These are phyloP conservation scores for Hibiscus mutabilis DNA, from an alignment of 345 rosid species.

Conservation along the genomic window DNA sequence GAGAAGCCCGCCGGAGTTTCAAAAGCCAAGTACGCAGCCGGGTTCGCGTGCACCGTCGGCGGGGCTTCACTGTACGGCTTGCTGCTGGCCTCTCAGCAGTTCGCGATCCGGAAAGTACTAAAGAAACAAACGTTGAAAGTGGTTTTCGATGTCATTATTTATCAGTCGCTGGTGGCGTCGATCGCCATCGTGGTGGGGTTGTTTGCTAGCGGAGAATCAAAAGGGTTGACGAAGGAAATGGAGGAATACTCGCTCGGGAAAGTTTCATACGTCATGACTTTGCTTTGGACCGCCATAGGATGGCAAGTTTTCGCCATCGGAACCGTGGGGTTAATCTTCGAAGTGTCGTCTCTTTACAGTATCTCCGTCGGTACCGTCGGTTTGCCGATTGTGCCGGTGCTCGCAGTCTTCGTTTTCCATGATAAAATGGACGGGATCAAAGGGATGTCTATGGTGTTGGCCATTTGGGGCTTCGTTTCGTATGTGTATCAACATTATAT, in stretches of 20 bases:
- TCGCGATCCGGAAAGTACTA: slow-evolving; percentile 8
- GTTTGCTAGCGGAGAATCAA: slow-evolving; percentile 41
- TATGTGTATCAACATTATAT: slow-evolving; percentile 7
- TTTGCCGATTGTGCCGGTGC: slow-evolving; percentile 33
- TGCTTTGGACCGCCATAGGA: slow-evolving; percentile 27
- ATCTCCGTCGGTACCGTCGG: slow-evolving; percentile 27
- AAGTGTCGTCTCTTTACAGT: slow-evolving; percentile 22
- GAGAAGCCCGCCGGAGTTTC: slow-evolving; percentile 6
- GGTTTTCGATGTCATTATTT: slow-evolving; percentile 34
- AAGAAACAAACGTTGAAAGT: slow-evolving; percentile 17
- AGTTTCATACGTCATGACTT: slow-evolving; percentile 26
- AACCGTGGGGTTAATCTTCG: not conserved
- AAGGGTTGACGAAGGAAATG: slow-evolving; percentile 24
- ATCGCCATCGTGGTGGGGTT: slow-evolving; percentile 20
- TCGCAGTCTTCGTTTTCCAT: slow-evolving; percentile 34
- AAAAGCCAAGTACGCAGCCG: slow-evolving; percentile 11
- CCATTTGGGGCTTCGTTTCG: not conserved
- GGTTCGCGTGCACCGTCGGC: slow-evolving; percentile 26
- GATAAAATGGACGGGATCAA: not conserved
- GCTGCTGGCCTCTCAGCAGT: slow-evolving; percentile 16
- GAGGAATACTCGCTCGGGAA: slow-evolving; percentile 28
- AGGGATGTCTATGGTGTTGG: not conserved
- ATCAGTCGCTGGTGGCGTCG: slow-evolving; percentile 20
- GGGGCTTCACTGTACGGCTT: slow-evolving; percentile 27
- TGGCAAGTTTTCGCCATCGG: slow-evolving; percentile 38